Evolutionary conservation across 148 eudicot genomes (phyloP).

Genomic region (Camellia japonica): DNA sequence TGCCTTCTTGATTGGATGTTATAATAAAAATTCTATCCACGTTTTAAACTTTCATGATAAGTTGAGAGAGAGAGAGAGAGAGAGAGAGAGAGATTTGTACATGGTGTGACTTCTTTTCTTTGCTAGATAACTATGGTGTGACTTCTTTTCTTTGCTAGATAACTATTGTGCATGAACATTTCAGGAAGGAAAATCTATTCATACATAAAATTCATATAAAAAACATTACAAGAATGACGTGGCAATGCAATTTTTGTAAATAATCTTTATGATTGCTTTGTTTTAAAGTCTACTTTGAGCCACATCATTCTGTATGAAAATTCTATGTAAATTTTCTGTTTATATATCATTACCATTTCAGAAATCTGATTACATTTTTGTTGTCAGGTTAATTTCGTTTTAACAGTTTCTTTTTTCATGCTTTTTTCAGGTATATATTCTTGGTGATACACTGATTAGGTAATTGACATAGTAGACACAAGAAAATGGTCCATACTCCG

Average conservation of each 20-base stretch:
- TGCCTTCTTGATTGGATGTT: slow-evolving; percentile 4
- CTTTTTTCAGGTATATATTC: neutral
- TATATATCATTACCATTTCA: neutral
- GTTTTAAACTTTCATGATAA: neutral
- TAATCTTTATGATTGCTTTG: too few species aligned
- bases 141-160: neutral
- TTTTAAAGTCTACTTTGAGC: too few species aligned
- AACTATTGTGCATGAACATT: neutral
- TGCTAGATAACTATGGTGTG: neutral
- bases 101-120: neutral
- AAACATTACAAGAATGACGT: too few species aligned
- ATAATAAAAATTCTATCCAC: neutral
- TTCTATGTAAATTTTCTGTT: too few species aligned
- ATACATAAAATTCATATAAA: too few species aligned
- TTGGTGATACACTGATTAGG: neutral
- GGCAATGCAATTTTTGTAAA: too few species aligned
- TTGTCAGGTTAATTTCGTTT: neutral
- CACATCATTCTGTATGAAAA: too few species aligned
- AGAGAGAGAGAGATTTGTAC: neutral
- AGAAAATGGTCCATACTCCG: neutral
- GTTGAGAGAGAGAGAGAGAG: neutral
- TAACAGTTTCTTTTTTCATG: neutral
- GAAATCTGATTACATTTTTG: neutral
- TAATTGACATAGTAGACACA: too few species aligned
- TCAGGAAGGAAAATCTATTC: too few species aligned